Evolutionary conservation across 2,329 filamentous ascomycete genomes (phyloP).

Genomic region (Tothia fuscella): DNA sequence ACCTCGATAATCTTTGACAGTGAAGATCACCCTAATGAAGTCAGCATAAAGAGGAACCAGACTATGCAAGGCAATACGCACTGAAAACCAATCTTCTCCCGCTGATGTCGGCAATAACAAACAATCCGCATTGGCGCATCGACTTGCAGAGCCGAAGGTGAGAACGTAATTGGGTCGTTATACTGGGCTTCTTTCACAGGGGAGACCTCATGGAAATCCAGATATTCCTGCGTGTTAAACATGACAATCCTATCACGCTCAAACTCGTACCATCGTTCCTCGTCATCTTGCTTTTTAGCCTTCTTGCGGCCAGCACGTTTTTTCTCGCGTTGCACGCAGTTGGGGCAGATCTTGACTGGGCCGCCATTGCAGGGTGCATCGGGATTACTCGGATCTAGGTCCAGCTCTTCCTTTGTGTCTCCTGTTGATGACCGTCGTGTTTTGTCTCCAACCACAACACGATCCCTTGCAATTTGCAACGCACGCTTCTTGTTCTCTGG

Average conservation of each 20-base stretch:
- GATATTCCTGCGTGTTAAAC: slow-evolving; percentile 80
- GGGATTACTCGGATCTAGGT: slow-evolving; percentile 46
- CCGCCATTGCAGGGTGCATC: slow-evolving; percentile 74
- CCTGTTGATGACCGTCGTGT: slow-evolving; percentile 25
- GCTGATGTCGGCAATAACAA: slow-evolving; percentile 92
- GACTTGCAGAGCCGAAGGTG: slow-evolving; percentile 55
- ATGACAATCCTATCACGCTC: slow-evolving; percentile 75
- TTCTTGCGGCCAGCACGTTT: slow-evolving; percentile 90
- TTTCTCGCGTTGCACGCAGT: slow-evolving; percentile 84
- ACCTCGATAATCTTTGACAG: slow-evolving; percentile 69
- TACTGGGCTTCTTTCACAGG: slow-evolving; percentile 32
- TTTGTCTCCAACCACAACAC: slow-evolving; percentile 20
- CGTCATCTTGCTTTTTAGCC: slow-evolving; percentile 83
- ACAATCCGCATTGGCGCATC: slow-evolving; percentile 90
- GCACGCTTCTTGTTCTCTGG: slow-evolving; percentile 54
- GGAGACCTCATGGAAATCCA: slow-evolving; percentile 61
- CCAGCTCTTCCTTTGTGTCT: slow-evolving; percentile 30
- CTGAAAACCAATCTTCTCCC: slow-evolving; percentile 82
- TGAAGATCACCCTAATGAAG: slow-evolving; percentile 64
- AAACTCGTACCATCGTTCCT: slow-evolving; percentile 67
- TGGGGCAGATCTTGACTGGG: slow-evolving; percentile 82
- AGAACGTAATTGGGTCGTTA: slow-evolving; percentile 27
- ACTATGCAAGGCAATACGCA: slow-evolving; percentile 17
- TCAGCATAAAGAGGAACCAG: slow-evolving; percentile 21
- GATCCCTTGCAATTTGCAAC: slow-evolving; percentile 39